Conservation (phyloP, 148 eudicot species). For the Hydrangea macrophylla region DNA sequence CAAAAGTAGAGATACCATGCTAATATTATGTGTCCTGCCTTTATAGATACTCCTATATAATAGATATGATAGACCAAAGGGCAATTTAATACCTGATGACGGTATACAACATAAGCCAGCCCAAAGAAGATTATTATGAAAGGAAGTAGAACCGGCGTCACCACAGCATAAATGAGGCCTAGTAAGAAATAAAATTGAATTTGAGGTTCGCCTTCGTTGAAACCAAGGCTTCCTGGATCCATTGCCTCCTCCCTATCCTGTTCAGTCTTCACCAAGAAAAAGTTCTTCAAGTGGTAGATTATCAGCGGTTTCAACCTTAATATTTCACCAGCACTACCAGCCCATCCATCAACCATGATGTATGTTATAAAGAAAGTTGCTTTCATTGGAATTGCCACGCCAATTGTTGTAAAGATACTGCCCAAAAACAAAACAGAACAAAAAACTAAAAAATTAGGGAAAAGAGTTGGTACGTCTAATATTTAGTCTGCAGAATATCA, state of each 20-base stretch:
- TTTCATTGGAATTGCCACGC: conserved; percentile 70
- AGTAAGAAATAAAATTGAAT: conserved; percentile 71
- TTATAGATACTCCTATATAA: neutral
- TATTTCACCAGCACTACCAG: conserved; percentile 77
- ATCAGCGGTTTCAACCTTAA: conserved; percentile 68
- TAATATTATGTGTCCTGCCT: neutral
- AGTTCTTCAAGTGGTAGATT: conserved; percentile 71
- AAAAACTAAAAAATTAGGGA: no score
- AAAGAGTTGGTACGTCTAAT: no score
- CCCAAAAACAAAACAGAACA: no score
- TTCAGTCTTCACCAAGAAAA: conserved; percentile 82
- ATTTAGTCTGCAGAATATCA: conserved; percentile 1
- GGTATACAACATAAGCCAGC: conserved; percentile 57
- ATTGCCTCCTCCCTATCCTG: conserved; percentile 79
- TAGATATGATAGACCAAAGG: neutral
- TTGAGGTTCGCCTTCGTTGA: conserved; percentile 77
- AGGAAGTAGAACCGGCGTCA: conserved; percentile 72
- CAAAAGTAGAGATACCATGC: no score
- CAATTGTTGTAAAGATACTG: conserved; percentile 65
- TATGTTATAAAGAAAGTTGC: conserved; percentile 82
- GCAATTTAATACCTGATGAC: conserved; percentile 64
- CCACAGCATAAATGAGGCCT: conserved; percentile 76
- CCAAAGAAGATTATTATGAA: conserved; percentile 76
- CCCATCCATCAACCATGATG: conserved; percentile 89
- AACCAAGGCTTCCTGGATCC: conserved; percentile 81